Evolutionary conservation across 1,284 basidiomycete species (phyloP), one percentile per base, ranked within the genome.

Genomic region (Leucocoprinus gongylophorus): DNA sequence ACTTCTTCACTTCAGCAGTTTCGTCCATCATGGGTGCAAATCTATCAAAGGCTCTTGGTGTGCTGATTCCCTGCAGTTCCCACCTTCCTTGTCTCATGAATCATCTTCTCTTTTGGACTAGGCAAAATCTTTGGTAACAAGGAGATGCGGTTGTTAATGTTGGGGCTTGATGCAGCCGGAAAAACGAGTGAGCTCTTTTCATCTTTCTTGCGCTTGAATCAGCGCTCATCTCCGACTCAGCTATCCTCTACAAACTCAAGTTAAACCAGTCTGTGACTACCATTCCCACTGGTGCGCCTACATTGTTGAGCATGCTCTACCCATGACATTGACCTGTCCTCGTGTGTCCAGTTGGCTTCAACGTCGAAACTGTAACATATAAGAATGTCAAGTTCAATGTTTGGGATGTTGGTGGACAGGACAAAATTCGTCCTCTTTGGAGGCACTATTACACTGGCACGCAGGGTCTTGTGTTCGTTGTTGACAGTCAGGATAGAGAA

Each of bases 381-480:
- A 98, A 98, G 81, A 99, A 99, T 64, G 95, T 99, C 66, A 97
- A 95, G 67, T 99, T 99, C 79, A 99, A 97, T 63, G 97, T 99
- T 21, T 99, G 97, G 97, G 97, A 99, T 69, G 97, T 99, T 54
- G 97, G 97, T 68, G 97, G 95, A 35, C 95, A 98, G 72, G 95
- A 97, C 76, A 97, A 97, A 80, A 97, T 97, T 64, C 80, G 97
- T 57, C 97, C 97, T 44, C 77, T 99, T 50, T 99, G 95, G 95
- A 80, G 97, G 71, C 95, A 98, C 71, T 98, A 98, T 79, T 82
- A 85, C 80, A 97, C 97, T 59, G 97, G 97, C 71, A 99, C 97
- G 23, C 97, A 99, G 73, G 97, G 95, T 62, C 92, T 99, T 69
- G 97, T 99, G 60, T 99, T 98, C 71, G 85, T 98, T 50, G 83